These are phyloP conservation scores for Pseudogymnoascus sp. DNA, from an alignment of 2,329 filamentous ascomycete species.

Conservation along the genomic window DNA sequence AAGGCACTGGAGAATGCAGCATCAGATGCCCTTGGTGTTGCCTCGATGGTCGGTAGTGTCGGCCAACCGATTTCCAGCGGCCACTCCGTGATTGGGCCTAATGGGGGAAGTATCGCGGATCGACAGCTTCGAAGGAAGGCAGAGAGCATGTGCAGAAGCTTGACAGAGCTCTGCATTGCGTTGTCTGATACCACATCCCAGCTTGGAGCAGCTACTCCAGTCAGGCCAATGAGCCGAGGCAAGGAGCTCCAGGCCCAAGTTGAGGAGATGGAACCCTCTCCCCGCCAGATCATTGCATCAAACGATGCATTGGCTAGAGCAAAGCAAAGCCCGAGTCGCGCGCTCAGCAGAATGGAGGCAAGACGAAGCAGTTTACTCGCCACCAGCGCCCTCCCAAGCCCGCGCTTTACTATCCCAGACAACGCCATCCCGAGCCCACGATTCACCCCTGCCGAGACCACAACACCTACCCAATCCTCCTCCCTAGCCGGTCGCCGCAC, in stretches of 20 bases:
- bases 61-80: slow-evolving; percentile 64
- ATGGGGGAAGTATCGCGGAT: slow-evolving; percentile 44
- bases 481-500: slow-evolving; percentile 49
- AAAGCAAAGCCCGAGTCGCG: slow-evolving; percentile 18
- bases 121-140: slow-evolving; percentile 83
- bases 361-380: slow-evolving; percentile 29
- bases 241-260: background rate
- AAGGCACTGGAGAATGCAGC: slow-evolving; percentile 74
- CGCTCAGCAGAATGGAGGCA: slow-evolving; percentile 28
- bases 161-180: slow-evolving; percentile 88
- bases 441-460: slow-evolving; percentile 25
- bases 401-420: slow-evolving; percentile 25
- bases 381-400: slow-evolving; percentile 25
- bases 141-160: slow-evolving; percentile 83
- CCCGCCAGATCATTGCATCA: background rate
- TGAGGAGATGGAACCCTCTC: background rate
- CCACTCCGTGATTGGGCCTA: slow-evolving; percentile 37
- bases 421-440: slow-evolving; percentile 28
- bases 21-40: slow-evolving; percentile 71
- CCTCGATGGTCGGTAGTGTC: slow-evolving; percentile 67
- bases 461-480: slow-evolving; percentile 36
- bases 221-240: slow-evolving; percentile 18
- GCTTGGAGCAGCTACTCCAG: slow-evolving; percentile 10
- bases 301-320: background rate
- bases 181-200: slow-evolving; percentile 49